phyloP scores from a whole-genome alignment of 345 rosid species.

The Populus deltoides region DNA sequence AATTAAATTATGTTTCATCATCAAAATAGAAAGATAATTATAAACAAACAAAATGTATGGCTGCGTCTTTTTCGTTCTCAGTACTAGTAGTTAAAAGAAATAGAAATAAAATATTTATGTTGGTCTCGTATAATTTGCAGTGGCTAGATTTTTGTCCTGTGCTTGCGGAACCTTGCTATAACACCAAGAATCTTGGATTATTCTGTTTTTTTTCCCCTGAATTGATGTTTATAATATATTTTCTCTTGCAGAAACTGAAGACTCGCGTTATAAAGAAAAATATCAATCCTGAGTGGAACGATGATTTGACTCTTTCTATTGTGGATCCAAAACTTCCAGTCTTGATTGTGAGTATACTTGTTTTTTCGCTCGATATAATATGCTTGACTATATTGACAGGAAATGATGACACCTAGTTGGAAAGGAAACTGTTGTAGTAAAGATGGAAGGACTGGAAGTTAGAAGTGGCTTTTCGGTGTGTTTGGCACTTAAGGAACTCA shows the following conservation, averaged over 20 bases:
- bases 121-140: too few species aligned
- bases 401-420: background rate
- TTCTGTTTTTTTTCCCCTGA: background rate
- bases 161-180: background rate
- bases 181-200: background rate
- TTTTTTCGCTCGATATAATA: background rate
- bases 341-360: slow-evolving; percentile 49
- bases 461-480: background rate
- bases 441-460: background rate
- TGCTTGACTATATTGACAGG: background rate
- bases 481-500: background rate
- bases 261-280: slow-evolving; percentile 58
- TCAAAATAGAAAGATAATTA: background rate
- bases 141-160: background rate
- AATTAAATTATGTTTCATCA: background rate
- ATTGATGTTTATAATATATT: background rate
- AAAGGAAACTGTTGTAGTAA: too few species aligned
- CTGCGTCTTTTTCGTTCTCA: background rate
- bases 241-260: slow-evolving; percentile 61
- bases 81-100: too few species aligned
- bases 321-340: slow-evolving; percentile 57
- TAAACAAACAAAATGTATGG: background rate
- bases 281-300: slow-evolving; percentile 85
- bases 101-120: too few species aligned
- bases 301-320: slow-evolving; percentile 65